Evolutionary conservation across 2,329 filamentous ascomycete genomes (phyloP).

Genomic region (Clarireedia monteithiana): DNA sequence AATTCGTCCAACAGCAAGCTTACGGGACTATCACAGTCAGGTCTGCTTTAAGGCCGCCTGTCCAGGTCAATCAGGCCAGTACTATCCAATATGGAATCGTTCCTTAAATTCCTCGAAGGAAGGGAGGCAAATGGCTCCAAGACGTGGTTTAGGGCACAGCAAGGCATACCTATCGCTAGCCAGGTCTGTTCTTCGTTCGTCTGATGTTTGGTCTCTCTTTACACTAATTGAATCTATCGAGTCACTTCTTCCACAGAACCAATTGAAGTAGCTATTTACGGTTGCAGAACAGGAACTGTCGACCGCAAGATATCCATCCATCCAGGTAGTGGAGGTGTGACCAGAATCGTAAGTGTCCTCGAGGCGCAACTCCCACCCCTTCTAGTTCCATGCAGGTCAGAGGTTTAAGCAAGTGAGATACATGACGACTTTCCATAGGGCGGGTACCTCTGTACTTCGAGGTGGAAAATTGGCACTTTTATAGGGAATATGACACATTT

Average conservation of each 20-base stretch:
- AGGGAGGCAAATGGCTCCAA: background rate
- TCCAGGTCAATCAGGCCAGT: too few relatives aligned
- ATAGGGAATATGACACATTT: background rate
- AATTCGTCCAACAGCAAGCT: too few relatives aligned
- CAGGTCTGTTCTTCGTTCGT: background rate
- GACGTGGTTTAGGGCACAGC: slow-evolving; percentile 1
- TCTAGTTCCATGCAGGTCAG: too few relatives aligned
- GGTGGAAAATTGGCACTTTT: too few relatives aligned
- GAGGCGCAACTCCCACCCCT: background rate
- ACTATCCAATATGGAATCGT: background rate
- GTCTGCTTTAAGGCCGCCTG: too few relatives aligned
- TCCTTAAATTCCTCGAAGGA: background rate
- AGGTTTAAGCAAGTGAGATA: too few relatives aligned
- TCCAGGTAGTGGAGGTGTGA: background rate
- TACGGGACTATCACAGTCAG: too few relatives aligned
- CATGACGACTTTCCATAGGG: too few relatives aligned
- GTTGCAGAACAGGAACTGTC: background rate
- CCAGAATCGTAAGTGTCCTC: background rate
- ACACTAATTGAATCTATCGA: background rate
- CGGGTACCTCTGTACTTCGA: background rate
- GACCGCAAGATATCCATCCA: too few relatives aligned
- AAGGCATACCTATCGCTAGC: background rate
- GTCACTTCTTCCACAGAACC: background rate
- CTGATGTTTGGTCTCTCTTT: background rate
- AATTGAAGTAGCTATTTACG: background rate